A percentile compares a stretch with the other conserved stretches of the same genome.
Evolutionary conservation across 441 rosid species (phyloP).

Genomic region (Macaranga tanarius): DNA sequence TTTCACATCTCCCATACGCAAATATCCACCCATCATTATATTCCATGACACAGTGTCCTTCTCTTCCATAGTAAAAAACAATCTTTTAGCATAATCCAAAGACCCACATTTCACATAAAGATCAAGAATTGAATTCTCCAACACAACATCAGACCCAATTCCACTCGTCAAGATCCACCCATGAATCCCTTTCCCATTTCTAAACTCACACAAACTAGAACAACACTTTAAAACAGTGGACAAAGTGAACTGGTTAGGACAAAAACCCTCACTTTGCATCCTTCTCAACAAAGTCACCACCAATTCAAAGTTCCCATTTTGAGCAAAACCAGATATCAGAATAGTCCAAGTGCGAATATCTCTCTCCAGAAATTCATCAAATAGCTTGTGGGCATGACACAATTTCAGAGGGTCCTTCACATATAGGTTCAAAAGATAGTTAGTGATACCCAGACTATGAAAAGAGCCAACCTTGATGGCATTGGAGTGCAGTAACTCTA

Average conservation of each 20-base stretch:
- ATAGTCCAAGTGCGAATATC: constrained; percentile 50
- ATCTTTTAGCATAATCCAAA: constrained; percentile 26
- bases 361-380: constrained; percentile 36
- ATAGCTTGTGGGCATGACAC: constrained; percentile 38
- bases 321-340: constrained; percentile 40
- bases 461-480: constrained; percentile 39
- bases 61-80: constrained; percentile 39
- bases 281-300: constrained; percentile 34
- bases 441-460: constrained; percentile 18
- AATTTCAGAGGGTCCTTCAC: constrained; percentile 15
- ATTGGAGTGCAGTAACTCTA: constrained; percentile 34
- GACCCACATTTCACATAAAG: constrained; percentile 45
- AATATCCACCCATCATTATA: constrained; percentile 41
- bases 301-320: constrained; percentile 19
- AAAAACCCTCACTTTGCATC: constrained; percentile 37
- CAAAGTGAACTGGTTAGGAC: constrained; percentile 52
- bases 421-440: constrained; percentile 27
- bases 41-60: constrained; percentile 43
- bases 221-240: constrained; percentile 49
- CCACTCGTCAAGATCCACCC: constrained; percentile 51
- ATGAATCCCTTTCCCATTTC: constrained; percentile 44
- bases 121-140: constrained; percentile 50
- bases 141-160: constrained; percentile 36
- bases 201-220: constrained; percentile 35
- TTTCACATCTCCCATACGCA: constrained; percentile 37